Percentiles rank a stretch among this genome's conserved stretches.
phyloP scores from a whole-genome alignment of 257 asterid genomes.

The Coffea canephora region DNA sequence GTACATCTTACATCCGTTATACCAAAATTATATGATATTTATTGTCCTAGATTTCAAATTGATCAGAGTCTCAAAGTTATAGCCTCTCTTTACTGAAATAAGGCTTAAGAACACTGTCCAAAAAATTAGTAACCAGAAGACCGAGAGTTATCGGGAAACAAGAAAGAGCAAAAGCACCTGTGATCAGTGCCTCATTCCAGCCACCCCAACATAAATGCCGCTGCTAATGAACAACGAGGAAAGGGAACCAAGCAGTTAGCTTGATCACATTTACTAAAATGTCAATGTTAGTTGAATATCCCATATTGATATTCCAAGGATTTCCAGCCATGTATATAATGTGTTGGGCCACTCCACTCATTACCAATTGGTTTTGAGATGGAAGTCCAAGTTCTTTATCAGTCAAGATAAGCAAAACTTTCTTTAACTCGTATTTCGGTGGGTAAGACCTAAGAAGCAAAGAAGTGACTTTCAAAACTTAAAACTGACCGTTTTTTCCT shows the following conservation, averaged over 20 bases:
- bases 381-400: no score
- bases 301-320: no score
- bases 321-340: no score
- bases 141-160: not conserved
- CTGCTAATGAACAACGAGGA: not conserved
- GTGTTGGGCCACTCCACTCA: no score
- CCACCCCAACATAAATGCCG: not conserved
- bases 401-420: not conserved
- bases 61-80: not conserved
- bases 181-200: not conserved
- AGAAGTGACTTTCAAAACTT: not conserved
- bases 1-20: not conserved
- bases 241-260: not conserved
- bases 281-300: no score
- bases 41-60: not conserved
- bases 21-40: not conserved
- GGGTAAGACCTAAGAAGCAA: not conserved
- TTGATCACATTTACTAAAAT: not conserved
- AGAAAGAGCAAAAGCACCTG: not conserved
- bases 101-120: not conserved
- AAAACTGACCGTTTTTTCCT: not conserved
- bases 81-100: not conserved
- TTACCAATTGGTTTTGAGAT: no score
- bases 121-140: not conserved
- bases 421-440: not conserved